Evolutionary conservation across 192 early-diverging fungal species (phyloP).

Genomic region (Entomortierella chlamydospora): DNA sequence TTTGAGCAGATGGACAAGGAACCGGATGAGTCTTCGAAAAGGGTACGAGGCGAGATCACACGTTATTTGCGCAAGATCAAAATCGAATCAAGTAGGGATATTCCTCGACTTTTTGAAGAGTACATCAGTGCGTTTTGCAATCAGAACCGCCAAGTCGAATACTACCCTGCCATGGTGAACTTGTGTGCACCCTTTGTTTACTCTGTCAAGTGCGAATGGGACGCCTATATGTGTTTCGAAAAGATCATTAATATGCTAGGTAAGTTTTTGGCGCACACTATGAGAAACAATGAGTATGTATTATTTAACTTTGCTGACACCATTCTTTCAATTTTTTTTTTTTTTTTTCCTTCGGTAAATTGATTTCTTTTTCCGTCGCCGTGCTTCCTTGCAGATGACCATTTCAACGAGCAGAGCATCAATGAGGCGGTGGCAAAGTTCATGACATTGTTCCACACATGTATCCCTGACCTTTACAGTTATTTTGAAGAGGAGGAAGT

Average conservation of each 20-base stretch:
- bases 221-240: slow-evolving; percentile 87
- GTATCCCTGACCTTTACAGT: slow-evolving; percentile 88
- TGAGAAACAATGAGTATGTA: too few relatives aligned
- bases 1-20: slow-evolving; percentile 81
- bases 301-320: too few relatives aligned
- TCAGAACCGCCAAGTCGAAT: slow-evolving; percentile 80
- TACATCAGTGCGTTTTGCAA: slow-evolving; percentile 91
- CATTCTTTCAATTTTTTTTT: background rate
- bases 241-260: slow-evolving; percentile 76
- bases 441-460: slow-evolving; percentile 83
- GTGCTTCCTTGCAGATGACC: slow-evolving; percentile 68
- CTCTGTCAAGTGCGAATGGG: slow-evolving; percentile 76
- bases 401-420: slow-evolving; percentile 69
- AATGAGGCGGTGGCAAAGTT: slow-evolving; percentile 88
- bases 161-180: slow-evolving; percentile 78
- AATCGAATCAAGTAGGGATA: slow-evolving; percentile 55
- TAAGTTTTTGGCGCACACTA: too few relatives aligned
- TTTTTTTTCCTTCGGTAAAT: background rate
- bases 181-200: slow-evolving; percentile 88
- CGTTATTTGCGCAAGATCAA: slow-evolving; percentile 72
- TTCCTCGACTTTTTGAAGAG: slow-evolving; percentile 71
- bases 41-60: slow-evolving; percentile 81
- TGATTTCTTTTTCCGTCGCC: background rate
- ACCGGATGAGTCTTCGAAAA: slow-evolving; percentile 73
- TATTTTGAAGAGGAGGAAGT: slow-evolving; percentile 97